Percentiles rank a stretch among this genome's conserved stretches.
Conservation (phyloP, 768 basidiomycete genomes). For the Tephrocybe rancida region DNA sequence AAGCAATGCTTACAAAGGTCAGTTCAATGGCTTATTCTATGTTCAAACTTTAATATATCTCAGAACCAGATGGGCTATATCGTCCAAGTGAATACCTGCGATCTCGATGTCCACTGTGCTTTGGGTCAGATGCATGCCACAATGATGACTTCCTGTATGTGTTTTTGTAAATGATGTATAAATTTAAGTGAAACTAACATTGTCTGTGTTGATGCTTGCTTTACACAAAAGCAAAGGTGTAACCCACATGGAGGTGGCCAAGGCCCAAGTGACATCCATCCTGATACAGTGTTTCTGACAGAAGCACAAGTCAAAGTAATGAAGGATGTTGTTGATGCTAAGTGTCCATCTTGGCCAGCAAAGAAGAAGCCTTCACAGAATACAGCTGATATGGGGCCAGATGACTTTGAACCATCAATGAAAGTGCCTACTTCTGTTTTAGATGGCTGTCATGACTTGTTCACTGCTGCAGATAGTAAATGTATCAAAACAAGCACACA, state of each 20-base stretch:
- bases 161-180: slow-evolving; percentile 9
- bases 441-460: slow-evolving; percentile 33
- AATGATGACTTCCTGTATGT: no score
- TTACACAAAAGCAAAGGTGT: slow-evolving; percentile 15
- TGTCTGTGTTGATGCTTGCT: slow-evolving; percentile 19
- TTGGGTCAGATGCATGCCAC: no score
- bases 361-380: no score
- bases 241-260: neutral
- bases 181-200: no score
- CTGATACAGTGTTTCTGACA: slow-evolving; percentile 10
- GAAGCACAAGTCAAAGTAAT: neutral
- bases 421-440: slow-evolving; percentile 29
- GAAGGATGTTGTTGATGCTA: no score
- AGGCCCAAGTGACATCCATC: slow-evolving; percentile 9
- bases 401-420: slow-evolving; percentile 23
- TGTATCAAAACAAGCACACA: slow-evolving; percentile 28
- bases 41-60: neutral
- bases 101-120: neutral
- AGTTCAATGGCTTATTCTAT: no score
- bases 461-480: slow-evolving; percentile 29
- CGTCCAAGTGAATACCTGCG: neutral
- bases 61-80: neutral
- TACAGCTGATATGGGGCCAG: neutral
- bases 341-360: no score
- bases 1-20: no score